Base-by-base conservation (phyloP, 371 early-diverging fungal species). In the Funneliformis caledonium region DNA sequence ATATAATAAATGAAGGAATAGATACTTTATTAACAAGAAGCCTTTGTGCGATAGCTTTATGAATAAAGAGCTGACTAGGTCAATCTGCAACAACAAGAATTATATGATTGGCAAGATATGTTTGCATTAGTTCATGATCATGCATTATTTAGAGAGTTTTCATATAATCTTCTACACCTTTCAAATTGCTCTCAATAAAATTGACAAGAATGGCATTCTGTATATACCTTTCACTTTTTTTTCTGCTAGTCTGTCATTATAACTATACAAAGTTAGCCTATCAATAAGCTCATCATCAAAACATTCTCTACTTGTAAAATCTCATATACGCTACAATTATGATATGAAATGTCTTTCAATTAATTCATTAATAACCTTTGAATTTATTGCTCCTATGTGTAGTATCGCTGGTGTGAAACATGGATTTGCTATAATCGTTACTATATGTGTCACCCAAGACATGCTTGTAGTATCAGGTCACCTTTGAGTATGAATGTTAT, bases 101-200 rank as follows among this genome's bases (percentile, higher is more conserved):
- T 60, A 56, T 59, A 26, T 75, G 12, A 33, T 75, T 60, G 42
- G 59, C 33, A 75, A 75, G 59, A 60, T 75, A 75, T 33, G 10
- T 26, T 33, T 75, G 75, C 59, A 75, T 75, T 33, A 42, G 31
- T 59, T 60, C 33, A 33, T 75, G 59, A 75, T 75, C 33, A 48
- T 75, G 33, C 19, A 75, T 33, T 19, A 75, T 75, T 75, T 75
- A 59, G n/a, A 75, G 75, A 75, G 75, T 60, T 59, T 75, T 60
- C 31, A 42, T 75, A 42, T 75, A 75, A 45, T 37, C 60, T 59
- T 60, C 75, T 16, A 75, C 42, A 7, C 2, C 75, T 59, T 75
- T 75, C 75, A 75, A 75, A 48, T 60, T 60, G 22, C 42, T 26
- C 59, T 59, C 59, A 56, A 61, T 42, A 75, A 75, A 75, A 61